These are phyloP conservation scores for Nitzschia sp. DNA, from an alignment of 108 stramenopile genomes.

Conservation along the genomic window DNA sequence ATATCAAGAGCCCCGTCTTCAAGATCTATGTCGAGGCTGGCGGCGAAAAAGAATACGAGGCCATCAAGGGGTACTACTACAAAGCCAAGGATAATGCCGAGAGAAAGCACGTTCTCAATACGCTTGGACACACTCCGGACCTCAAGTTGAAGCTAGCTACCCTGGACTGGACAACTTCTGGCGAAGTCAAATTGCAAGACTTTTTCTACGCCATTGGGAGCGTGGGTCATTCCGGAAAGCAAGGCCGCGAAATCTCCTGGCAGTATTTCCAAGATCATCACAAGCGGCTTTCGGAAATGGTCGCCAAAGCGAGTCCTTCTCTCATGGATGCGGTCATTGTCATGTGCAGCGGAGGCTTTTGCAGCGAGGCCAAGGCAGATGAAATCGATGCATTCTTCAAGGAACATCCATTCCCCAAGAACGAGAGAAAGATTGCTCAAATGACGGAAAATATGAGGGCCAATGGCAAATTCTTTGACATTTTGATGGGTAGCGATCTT, in stretches of 20 bases:
- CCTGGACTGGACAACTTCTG: conserved; percentile 90
- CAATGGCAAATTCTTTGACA: conserved; percentile 72
- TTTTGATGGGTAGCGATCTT: conserved; percentile 64
- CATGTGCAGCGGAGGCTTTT: conserved; percentile 83
- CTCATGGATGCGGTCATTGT: conserved; percentile 92
- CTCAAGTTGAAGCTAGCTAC: conserved; percentile 74
- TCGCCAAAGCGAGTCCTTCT: conserved; percentile 83
- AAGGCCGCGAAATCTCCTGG: conserved; percentile 90
- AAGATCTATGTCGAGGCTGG: conserved; percentile 91
- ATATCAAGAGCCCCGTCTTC: conserved; percentile 87
- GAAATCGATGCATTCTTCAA: conserved; percentile 93
- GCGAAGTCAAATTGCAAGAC: conserved; percentile 95
- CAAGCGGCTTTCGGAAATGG: conserved; percentile 73
- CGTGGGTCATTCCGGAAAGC: conserved; percentile 67
- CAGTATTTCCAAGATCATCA: conserved; percentile 89
- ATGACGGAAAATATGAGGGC: conserved; percentile 80
- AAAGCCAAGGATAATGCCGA: conserved; percentile 82
- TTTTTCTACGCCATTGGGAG: conserved; percentile 95
- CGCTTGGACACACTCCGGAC: conserved; percentile 71
- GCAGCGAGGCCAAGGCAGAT: conserved; percentile 76
- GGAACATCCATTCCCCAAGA: conserved; percentile 74
- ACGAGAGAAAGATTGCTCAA: conserved; percentile 85
- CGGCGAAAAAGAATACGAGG: conserved; percentile 80
- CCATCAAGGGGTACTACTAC: conserved; percentile 70
- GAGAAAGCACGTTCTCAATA: conserved; percentile 71